phyloP scores from a whole-genome alignment of 345 rosid species.

The Hirschfeldia incana region DNA sequence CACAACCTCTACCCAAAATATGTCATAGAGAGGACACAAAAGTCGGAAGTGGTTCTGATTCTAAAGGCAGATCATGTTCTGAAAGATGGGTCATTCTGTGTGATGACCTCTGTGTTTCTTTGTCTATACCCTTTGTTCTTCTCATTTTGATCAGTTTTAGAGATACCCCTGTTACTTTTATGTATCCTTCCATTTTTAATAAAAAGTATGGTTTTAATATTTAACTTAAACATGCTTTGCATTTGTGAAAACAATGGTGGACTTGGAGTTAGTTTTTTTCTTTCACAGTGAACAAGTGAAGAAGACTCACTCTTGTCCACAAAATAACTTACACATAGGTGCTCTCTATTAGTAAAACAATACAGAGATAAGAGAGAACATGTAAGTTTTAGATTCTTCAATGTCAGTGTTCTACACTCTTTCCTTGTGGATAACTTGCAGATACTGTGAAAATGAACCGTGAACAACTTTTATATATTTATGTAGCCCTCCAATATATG shows the following conservation, averaged over 20 bases:
- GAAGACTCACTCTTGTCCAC: too few species aligned
- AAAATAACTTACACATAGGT: too few species aligned
- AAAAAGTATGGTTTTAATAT: neutral
- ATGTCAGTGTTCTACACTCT: neutral
- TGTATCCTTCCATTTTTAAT: neutral
- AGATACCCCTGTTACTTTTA: neutral
- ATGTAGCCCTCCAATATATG: neutral
- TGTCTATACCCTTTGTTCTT: neutral
- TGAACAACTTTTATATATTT: conserved; percentile 21
- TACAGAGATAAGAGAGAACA: too few species aligned
- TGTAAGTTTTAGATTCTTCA: neutral
- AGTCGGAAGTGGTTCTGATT: conserved; percentile 29
- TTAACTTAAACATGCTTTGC: neutral
- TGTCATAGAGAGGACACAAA: conserved; percentile 32
- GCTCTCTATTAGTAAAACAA: too few species aligned
- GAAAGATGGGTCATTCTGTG: neutral
- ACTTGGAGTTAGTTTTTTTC: too few species aligned
- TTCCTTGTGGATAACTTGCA: conserved; percentile 11
- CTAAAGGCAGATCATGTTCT: conserved; percentile 17
- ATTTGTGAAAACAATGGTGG: neutral
- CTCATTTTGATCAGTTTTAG: neutral
- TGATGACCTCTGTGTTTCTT: conserved; percentile 6
- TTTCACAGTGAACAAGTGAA: too few species aligned
- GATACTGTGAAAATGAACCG: conserved; percentile 18
- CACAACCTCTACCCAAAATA: conserved; percentile 21